A percentile compares a stretch with the other conserved stretches of the same genome.
Conservation (phyloP, 352 stramenopile species). For the Pythium phragmitis region DNA sequence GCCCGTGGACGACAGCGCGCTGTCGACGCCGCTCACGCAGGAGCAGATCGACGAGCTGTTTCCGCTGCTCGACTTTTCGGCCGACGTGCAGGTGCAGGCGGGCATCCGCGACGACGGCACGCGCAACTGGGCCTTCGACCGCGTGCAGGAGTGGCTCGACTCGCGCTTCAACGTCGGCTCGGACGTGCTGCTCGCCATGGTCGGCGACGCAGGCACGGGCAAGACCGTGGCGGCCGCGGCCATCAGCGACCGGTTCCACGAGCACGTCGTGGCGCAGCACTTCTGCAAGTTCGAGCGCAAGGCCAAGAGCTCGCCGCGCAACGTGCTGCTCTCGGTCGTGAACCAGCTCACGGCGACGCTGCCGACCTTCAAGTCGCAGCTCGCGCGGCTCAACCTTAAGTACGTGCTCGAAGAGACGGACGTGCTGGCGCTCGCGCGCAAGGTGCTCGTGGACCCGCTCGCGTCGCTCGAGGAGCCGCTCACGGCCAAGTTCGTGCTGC, state of each 20-base stretch:
- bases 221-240: slow-evolving; percentile 66
- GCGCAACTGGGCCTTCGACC: slow-evolving; percentile 63
- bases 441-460: slow-evolving; percentile 77
- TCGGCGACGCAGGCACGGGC: slow-evolving; percentile 66
- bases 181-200: slow-evolving; percentile 60
- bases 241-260: slow-evolving; percentile 51
- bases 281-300: slow-evolving; percentile 81
- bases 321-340: slow-evolving; percentile 78
- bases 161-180: slow-evolving; percentile 59
- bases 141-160: slow-evolving; percentile 78
- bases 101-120: slow-evolving; percentile 43
- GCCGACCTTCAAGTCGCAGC: slow-evolving; percentile 76
- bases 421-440: slow-evolving; percentile 56
- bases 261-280: slow-evolving; percentile 61
- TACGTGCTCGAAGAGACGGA: slow-evolving; percentile 83
- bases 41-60: slow-evolving; percentile 85
- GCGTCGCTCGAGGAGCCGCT: slow-evolving; percentile 63
- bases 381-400: slow-evolving; percentile 76
- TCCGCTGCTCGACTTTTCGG: slow-evolving; percentile 64
- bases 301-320: slow-evolving; percentile 63
- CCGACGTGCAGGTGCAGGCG: slow-evolving; percentile 46
- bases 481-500: slow-evolving; percentile 57
- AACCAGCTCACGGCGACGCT: slow-evolving; percentile 73
- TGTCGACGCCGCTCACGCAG: slow-evolving; percentile 62
- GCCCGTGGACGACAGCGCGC: slow-evolving; percentile 60